Base-by-base conservation (phyloP, 306 rosid genomes). In the Vicia faba region DNA sequence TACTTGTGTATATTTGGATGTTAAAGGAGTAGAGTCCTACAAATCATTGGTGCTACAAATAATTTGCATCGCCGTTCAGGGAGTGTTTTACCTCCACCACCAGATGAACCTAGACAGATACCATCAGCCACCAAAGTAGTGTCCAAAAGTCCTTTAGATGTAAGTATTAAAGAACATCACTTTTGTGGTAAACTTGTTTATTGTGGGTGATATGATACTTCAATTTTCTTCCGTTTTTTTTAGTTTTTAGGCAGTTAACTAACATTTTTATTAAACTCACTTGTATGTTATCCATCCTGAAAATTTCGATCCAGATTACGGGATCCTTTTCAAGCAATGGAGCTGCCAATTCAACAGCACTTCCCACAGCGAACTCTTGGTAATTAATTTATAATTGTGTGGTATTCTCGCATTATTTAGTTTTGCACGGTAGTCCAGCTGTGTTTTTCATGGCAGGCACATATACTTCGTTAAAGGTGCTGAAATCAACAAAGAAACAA, bases 1-100 rank as follows among this genome's bases (percentile, higher is more conserved):
- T 73, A 15, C 60, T 78, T 19, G 56, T 59, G 60, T 70, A 13
- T 61, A 33, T 72, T 59, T 72, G 65, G 65, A 41, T 76, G 65
- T 36, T 73, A 67, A 76, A 83, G 87, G 84, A 83, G 87, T 79
- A 79, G 87, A 73, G 73, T 82, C 58, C 81, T 54, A 25, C 82
- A 78, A 61, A 67, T 81, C 64, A 83, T 83, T 66, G 87, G 87
- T 33, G 82, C 82, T 65, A 79, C 82, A 73, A 83, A 79, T 74
- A 83, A 83, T 79, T 73, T 83, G 67, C 69, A 83, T 69, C 78
- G 82, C 50, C 84, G 78, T 41, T 73, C 82, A 5, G 87, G 87
- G 54, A 72, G 35, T 66, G 78, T 66, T 68, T 79, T 83, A 49
- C 87, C 87, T 46, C 78, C 80, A 64, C 75, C 82, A 1, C 64